Percentiles rank a stretch among this genome's conserved stretches.
Evolutionary conservation across 768 basidiomycete genomes (phyloP).

Genomic region (Rhizopogon vesiculosus): DNA sequence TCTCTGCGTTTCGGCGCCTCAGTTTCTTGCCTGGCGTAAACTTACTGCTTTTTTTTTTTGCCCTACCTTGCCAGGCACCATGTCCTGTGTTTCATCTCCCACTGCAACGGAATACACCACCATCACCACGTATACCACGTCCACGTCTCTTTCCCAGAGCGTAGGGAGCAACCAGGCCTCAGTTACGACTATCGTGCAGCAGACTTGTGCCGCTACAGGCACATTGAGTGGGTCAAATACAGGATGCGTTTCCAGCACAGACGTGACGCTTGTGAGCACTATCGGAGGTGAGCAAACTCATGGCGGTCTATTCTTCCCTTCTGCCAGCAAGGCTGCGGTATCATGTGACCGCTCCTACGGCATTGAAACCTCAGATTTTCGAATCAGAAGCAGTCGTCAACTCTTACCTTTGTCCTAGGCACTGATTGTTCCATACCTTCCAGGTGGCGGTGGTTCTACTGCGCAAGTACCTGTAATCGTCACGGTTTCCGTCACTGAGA

Average conservation of each 20-base stretch:
- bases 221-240: conserved; percentile 18
- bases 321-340: not conserved
- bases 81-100: conserved; percentile 38
- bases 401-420: not conserved
- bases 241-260: conserved; percentile 23
- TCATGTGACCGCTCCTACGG: conserved; percentile 14
- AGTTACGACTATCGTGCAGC: conserved; percentile 27
- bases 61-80: conserved; percentile 1
- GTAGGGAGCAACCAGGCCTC: conserved; percentile 25
- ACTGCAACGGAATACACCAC: conserved; percentile 39
- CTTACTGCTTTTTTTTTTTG: not conserved
- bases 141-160: conserved; percentile 34
- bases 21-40: not conserved
- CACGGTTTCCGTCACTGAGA: conserved; percentile 26
- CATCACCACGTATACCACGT: conserved; percentile 28
- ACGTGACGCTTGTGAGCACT: conserved; percentile 26
- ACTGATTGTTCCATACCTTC: conserved; percentile 11
- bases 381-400: not conserved
- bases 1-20: not conserved
- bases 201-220: conserved; percentile 29
- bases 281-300: conserved; percentile 27
- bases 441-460: conserved; percentile 25
- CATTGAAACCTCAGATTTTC: too few relatives aligned
- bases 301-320: not conserved
- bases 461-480: conserved; percentile 36